These are phyloP conservation scores for Fagopyrum tataricum DNA, from an alignment of 148 eudicot genomes.

Conservation along the genomic window DNA sequence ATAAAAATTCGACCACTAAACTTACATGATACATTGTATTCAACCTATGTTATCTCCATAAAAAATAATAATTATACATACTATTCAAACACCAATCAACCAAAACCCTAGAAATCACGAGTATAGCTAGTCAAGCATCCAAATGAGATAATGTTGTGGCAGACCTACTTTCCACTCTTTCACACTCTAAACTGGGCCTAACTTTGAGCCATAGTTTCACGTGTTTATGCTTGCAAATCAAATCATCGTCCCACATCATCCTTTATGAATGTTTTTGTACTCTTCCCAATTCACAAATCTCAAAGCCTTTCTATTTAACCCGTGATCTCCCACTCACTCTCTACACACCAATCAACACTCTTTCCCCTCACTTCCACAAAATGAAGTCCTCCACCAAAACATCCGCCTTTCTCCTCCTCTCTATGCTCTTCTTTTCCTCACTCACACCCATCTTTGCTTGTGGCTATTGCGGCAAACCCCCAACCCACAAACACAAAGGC, in stretches of 20 bases:
- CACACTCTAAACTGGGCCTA: not conserved
- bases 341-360: not conserved
- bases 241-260: not conserved
- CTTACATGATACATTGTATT: no score
- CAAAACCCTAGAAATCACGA: no score
- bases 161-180: not conserved
- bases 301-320: slow-evolving; percentile 7
- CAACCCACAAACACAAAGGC: slow-evolving; percentile 3
- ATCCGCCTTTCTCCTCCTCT: slow-evolving; percentile 51
- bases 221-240: not conserved
- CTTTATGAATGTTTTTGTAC: not conserved
- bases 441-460: slow-evolving; percentile 52
- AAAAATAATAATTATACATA: no score
- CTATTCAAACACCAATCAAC: no score
- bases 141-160: not conserved
- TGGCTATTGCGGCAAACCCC: slow-evolving; percentile 37
- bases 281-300: not conserved
- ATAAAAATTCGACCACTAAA: no score
- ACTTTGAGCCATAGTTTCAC: not conserved
- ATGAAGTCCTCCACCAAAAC: slow-evolving; percentile 56
- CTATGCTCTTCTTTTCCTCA: slow-evolving; percentile 57
- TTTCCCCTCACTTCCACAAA: not conserved
- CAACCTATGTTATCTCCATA: no score
- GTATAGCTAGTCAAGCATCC: no score
- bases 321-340: not conserved